A percentile compares a stretch with the other conserved stretches of the same genome.
Evolutionary conservation across 1,284 basidiomycete species (phyloP).

Genomic region (Malassezia vespertilionis): DNA sequence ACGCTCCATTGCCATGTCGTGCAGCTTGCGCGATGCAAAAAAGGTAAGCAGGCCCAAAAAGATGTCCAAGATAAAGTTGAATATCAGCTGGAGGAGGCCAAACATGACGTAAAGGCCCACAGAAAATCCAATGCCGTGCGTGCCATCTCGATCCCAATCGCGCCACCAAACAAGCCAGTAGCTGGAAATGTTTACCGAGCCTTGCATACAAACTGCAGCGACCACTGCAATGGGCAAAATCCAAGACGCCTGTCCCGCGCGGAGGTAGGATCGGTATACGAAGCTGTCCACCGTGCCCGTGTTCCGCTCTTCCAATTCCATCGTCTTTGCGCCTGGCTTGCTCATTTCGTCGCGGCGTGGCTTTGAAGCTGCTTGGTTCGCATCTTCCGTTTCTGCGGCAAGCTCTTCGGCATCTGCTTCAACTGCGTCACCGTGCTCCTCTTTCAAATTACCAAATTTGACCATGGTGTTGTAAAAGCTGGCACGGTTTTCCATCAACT

Average conservation of each 20-base stretch:
- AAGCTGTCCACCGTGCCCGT: constrained; percentile 37
- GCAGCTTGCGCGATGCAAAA: constrained; percentile 58
- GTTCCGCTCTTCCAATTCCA: constrained; percentile 43
- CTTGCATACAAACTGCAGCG: constrained; percentile 59
- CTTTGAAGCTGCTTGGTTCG: background rate
- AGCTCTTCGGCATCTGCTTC: constrained; percentile 17
- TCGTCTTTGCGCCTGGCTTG: constrained; percentile 19
- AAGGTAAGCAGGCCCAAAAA: constrained; percentile 58
- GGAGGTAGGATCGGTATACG: constrained; percentile 62
- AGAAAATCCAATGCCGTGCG: constrained; percentile 53
- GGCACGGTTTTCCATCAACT: constrained; percentile 53
- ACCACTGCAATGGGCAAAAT: constrained; percentile 57
- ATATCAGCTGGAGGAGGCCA: constrained; percentile 55
- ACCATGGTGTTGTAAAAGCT: constrained; percentile 50
- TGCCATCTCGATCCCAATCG: constrained; percentile 47
- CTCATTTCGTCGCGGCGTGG: background rate
- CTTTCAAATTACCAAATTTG: constrained; percentile 14
- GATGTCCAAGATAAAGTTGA: constrained; percentile 57
- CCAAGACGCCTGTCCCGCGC: constrained; percentile 56
- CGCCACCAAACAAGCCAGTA: constrained; percentile 52
- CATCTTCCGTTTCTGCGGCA: constrained; percentile 10
- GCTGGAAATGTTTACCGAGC: constrained; percentile 50
- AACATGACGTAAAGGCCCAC: constrained; percentile 62
- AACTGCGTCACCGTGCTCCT: constrained; percentile 4
- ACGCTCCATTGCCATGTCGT: constrained; percentile 54